These are phyloP conservation scores for Yamadazyma buinensis DNA, from an alignment of 1,139 yeast genomes.

Conservation along the genomic window DNA sequence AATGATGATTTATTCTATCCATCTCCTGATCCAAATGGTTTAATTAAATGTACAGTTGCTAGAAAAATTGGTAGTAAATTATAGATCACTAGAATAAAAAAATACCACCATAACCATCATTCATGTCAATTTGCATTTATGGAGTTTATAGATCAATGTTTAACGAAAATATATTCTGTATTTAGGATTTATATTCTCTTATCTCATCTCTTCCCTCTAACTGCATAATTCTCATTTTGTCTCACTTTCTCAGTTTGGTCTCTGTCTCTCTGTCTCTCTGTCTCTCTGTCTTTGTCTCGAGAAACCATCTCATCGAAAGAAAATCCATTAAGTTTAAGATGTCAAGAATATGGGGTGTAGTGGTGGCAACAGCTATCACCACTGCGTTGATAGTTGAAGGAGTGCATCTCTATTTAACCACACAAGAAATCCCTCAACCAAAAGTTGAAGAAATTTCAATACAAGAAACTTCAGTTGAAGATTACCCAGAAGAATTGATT, in stretches of 20 bases:
- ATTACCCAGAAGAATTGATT: constrained; percentile 69
- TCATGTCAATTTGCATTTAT: neutral
- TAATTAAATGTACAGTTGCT: constrained; percentile 80
- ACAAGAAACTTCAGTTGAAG: constrained; percentile 4
- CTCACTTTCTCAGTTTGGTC: too few species aligned
- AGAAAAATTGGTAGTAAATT: constrained; percentile 48
- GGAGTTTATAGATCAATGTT: too few species aligned
- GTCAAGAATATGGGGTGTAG: constrained; percentile 20
- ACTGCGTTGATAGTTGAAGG: constrained; percentile 44
- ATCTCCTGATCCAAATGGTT: constrained; percentile 88
- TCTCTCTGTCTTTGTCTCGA: too few species aligned
- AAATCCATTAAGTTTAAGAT: constrained; percentile 3
- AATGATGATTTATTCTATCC: constrained; percentile 86
- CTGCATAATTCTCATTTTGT: too few species aligned
- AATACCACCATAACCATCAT: too few species aligned
- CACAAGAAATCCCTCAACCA: neutral
- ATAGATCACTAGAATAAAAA: constrained; percentile 8
- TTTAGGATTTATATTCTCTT: too few species aligned
- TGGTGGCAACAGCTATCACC: constrained; percentile 31
- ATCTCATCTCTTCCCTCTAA: too few species aligned
- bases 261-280: too few species aligned
- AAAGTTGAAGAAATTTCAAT: neutral
- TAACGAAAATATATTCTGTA: too few species aligned
- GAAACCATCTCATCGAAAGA: constrained; percentile 5
- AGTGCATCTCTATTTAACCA: constrained; percentile 24